Base-by-base conservation (phyloP, 805 yeast species). In the Yarrowia divulgata region DNA sequence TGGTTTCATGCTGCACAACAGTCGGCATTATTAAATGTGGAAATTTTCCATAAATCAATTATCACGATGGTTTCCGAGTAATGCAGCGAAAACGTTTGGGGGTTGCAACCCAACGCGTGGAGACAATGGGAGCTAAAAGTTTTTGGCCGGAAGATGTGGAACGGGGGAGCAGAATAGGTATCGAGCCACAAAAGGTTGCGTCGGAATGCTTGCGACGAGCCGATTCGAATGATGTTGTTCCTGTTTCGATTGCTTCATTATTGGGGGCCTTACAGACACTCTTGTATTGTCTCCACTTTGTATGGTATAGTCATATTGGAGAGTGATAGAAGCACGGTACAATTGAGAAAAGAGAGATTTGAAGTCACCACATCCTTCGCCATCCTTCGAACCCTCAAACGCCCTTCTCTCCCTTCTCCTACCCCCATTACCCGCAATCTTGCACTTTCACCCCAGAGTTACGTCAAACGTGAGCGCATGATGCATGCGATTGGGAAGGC, bases 71-170 rank as follows among this genome's bases (percentile, higher is more conserved):
- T 57, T 57, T 57, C 37, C 39, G 64, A 57, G 42, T 57, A n/a
- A 40, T 57, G 64, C 64, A 57, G 64, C 64, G 64, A 57, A 57
- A 57, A 57, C 63, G 63, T 57, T 40, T n/a, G 63, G 32, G 39
- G 39, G 49, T 42, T 40, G 63, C 63, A 23, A 42, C 43, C 35
- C 45, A 37, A 54, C 39, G 63, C 45, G 45, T 40, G 48, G 23
- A 8, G 29, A 34, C 29, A 35, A 16, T 37, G 54, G 3, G 58
- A 52, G 58, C 43, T 37, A 35, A 52, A 52, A 18, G 8, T 40
- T 6, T 16, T 13, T 13, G 18, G 43, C 3, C 43, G 29, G 29
- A 23, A 13, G 18, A 14, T 40, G 18, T 40, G 1, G 13, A 10
- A 13, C 16, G 10, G 16, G 1, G 40, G 40, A 4, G 43, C 3